These are phyloP conservation scores for Paramecium sonneborni DNA, from an alignment of 73 alveolate genomes.

Conservation along the genomic window DNA sequence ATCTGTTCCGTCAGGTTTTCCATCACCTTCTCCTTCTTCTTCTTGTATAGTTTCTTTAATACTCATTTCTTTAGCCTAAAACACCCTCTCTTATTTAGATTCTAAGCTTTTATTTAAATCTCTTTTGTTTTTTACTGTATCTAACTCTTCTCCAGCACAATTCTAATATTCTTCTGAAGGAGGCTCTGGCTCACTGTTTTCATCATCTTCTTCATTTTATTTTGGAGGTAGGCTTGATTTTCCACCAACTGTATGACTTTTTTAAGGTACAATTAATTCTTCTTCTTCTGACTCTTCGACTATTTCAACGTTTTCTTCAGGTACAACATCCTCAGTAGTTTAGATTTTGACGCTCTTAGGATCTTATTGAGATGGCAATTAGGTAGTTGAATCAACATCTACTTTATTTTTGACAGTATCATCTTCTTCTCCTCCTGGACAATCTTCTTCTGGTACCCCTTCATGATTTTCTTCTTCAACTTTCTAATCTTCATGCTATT, in stretches of 20 bases:
- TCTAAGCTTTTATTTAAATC: background rate
- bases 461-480: background rate
- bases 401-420: background rate
- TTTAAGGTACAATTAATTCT: background rate
- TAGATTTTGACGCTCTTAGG: background rate
- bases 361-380: background rate
- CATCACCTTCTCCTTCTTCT: conserved; percentile 8
- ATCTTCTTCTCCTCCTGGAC: conserved; percentile 6
- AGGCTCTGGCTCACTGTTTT: background rate
- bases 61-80: background rate
- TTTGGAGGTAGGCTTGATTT: background rate
- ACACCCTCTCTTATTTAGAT: background rate
- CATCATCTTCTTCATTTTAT: background rate
- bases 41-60: background rate
- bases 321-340: background rate
- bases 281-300: background rate
- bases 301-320: background rate
- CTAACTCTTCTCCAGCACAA: conserved; percentile 27
- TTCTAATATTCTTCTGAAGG: conserved; percentile 16
- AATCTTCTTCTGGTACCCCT: conserved; percentile 19
- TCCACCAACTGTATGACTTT: background rate
- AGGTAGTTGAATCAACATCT: background rate
- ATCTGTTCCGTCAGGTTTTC: background rate
- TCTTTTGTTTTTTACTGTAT: background rate
- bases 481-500: background rate